Evolutionary conservation across 306 rosid species (phyloP), one percentile per base, ranked within the genome.

Genomic region (Ochetophila trinervis): DNA sequence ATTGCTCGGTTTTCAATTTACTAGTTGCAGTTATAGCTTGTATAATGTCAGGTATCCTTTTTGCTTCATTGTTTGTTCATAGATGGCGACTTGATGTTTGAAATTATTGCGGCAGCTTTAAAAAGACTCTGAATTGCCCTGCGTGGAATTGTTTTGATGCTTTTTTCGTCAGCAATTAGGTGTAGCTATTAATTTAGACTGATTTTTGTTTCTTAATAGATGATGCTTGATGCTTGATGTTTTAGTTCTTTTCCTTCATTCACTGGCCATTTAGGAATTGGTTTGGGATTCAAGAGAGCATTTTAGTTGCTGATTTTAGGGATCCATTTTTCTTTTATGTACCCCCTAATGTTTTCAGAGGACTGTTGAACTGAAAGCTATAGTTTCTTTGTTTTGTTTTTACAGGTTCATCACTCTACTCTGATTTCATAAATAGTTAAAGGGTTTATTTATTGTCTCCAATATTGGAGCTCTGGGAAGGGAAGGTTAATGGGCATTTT

Each of bases 381-480:
- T 40, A 61, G 35, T 34, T 69, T 66, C 62, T 79, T 69, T 56
- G 55, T 66, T 71, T 12, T 20, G 63, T 65, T 10, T 57, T 54
- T 69, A 53, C 86, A 88, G 95, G 83, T 67, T 54, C 27, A 52
- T 53, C 44, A 11, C 53, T 36, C 42, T 62, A 15, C 16, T 54
- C 65, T 71, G n/a, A 27, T n/a, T 49, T n/a, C 20, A 40, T n/a
- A 44, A 42, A 14, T 55, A 24, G 20, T 74, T 45, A 44, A n/a
- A 66, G 60, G 69, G 62, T 23, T 65, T 37, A 60, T 51, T 32
- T 49, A 5, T n/a, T 57, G 16, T 24, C 50, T 40, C 8, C 50
- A 15, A 42, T 56, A 22, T 11, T 13, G 34, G 47, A 57, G 65
- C 15, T 55, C 50, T 27, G 58, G 49, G 42, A 45, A 49, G 65